Base-by-base conservation (phyloP, 176 grass and related monocot genomes). In the Bothriochloa decipiens region DNA sequence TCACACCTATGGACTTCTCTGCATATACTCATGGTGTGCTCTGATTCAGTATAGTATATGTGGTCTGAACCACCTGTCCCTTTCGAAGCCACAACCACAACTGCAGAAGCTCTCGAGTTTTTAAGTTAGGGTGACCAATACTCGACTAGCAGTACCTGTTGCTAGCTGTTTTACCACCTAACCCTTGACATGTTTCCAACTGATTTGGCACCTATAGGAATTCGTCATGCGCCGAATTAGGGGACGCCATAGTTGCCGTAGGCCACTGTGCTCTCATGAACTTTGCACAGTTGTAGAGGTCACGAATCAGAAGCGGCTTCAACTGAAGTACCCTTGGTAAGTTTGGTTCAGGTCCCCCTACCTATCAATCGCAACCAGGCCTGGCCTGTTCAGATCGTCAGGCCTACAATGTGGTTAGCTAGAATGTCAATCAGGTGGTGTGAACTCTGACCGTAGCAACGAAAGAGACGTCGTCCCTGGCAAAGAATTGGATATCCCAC, bases 11-110 rank as follows among this genome's bases (percentile, higher is more conserved):
- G 46, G 68, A 84, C 74, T 84, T 60, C 49, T 26, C 32, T 83
- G 81, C 87, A 68, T 67, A 65, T 67, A 65, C 8, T 53, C 25
- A 25, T 67, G 57, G 73, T 32, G 74, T 70, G 52, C 16, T 46
- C 20, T 22, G 78, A 68, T 74, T 11, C 7, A 42, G 40, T 42
- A 18, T 32, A 32, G 33, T 29, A 46, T 29, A 23, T 32, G 53
- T 68, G 52, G 71, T 82, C 61, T 61, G 84, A 86, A 86, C 79
- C 71, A 88, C 83, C 70, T 4, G 55, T 81, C 88, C 65, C 65
- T 90, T 73, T 86, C 83, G 11, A 35, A 72, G 20, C 26, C 65
- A 81, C 8, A 16, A 32, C 64, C 33, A 11, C 79, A 58, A 32
- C 29, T 32, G 29, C 29, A 32, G 29, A 32, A 32, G 83, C 15